These are phyloP conservation scores for Penicillium sp. DNA, from an alignment of 2,329 filamentous ascomycete species.

Conservation along the genomic window DNA sequence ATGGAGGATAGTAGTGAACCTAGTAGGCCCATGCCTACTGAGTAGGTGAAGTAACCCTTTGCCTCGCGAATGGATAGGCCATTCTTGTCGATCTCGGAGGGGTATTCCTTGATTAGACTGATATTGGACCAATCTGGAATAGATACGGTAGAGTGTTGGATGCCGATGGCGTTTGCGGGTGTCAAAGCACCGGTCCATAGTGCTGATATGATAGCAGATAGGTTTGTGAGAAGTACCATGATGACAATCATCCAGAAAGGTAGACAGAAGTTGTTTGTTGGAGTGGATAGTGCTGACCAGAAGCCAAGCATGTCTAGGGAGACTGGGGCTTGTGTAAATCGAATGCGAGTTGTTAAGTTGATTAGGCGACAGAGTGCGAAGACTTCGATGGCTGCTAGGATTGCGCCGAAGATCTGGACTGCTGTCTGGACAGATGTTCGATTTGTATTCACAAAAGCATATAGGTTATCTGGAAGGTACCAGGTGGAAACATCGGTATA, in stretches of 20 bases:
- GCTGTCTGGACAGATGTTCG: conserved; percentile 4
- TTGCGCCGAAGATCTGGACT: conserved; percentile 2
- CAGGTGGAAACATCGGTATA: background rate
- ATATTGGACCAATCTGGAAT: conserved; percentile 6
- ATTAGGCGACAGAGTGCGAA: conserved; percentile 5
- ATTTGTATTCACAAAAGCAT: background rate
- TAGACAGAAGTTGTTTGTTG: background rate
- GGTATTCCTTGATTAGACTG: conserved; percentile 4
- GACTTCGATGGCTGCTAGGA: conserved; percentile 1
- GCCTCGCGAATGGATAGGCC: conserved; percentile 1
- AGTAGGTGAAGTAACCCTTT: conserved; percentile 4
- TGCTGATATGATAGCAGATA: conserved; percentile 2
- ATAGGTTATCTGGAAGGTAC: background rate
- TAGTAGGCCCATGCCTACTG: conserved; percentile 1
- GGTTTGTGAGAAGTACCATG: background rate
- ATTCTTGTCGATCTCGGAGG: conserved; percentile 1
- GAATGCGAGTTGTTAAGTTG: conserved; percentile 4
- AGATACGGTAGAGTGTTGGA: background rate
- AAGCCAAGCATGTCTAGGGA: conserved; percentile 4
- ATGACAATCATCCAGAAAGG: conserved; percentile 3
- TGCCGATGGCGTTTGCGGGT: background rate
- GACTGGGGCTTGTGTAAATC: conserved; percentile 1
- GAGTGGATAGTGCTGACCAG: conserved; percentile 3
- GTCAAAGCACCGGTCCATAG: conserved; percentile 6
- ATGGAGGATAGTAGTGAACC: background rate